Evolutionary conservation across 164 flowering plant species (phyloP).

Genomic region (Buxus sempervirens): DNA sequence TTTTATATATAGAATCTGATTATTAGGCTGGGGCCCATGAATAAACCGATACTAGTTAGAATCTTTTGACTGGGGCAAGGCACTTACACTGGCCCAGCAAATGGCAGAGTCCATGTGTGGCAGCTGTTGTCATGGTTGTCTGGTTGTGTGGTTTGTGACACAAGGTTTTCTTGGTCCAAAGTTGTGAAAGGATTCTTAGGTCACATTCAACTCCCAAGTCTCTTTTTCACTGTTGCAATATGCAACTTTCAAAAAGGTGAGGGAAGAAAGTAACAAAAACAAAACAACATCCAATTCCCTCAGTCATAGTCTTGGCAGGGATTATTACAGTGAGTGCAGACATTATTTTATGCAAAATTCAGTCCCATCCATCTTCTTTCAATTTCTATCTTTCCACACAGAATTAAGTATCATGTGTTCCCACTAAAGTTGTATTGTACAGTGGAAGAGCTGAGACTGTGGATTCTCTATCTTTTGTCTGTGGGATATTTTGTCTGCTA

Average conservation of each 20-base stretch:
- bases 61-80: no score
- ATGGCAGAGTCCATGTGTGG: background rate
- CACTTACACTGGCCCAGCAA: no score
- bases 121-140: background rate
- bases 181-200: background rate
- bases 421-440: background rate
- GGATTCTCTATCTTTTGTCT: conserved; percentile 2
- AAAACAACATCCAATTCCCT: background rate
- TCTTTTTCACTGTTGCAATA: background rate
- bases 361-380: background rate
- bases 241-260: background rate
- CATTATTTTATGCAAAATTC: background rate
- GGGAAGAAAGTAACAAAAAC: background rate
- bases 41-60: no score
- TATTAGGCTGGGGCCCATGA: no score
- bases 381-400: background rate
- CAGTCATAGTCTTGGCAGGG: background rate
- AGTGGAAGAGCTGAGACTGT: background rate
- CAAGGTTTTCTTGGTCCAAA: background rate
- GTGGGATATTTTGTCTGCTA: background rate
- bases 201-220: background rate
- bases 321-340: no score
- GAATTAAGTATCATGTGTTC: background rate
- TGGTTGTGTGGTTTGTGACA: background rate
- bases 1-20: no score